Base-by-base conservation (phyloP, 2,329 filamentous ascomycete genomes). In the Talaromyces amestolkiae region DNA sequence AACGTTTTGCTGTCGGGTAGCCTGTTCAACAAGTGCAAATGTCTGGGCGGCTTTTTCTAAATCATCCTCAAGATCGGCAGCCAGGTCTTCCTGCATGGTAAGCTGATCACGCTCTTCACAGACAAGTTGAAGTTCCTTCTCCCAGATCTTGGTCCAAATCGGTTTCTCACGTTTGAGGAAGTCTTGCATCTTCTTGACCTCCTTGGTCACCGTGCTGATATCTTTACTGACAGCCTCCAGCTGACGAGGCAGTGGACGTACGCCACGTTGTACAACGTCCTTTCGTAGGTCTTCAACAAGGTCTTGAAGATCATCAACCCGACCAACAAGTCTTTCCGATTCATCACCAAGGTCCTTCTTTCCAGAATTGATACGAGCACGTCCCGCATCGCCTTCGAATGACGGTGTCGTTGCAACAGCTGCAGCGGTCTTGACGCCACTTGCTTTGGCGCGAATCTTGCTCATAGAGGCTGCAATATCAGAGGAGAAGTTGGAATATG, bases 61-160 rank as follows among this genome's bases (percentile, higher is more conserved):
- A 80, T 99, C 95, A 74, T 97, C 93, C 73, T 95, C 89, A 68
- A 99, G 81, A 81, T 99, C 95, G 53, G 93, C 88, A 69, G 94
- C 90, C 68, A 99, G 86, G 72, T 98, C 95, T 81, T 99, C 95
- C 83, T 97, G 94, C 84, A 98, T 91, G 59, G 93, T 95, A 71
- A 99, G 86, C 78, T 97, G 89, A 74, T 98, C 94, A 70, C 93
- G 89, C 74, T 97, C 95, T 76, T 96, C 93, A 80, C 95, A 98
- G 2, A 99, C 94, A 61, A 94, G 89, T 77, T 98, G 92, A 54
- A 99, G 83, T 77, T 98, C 93, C 79, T 96, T 93, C 85, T 98
- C 94, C 95, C 95, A 99, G 69, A 98, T 96, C 86, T 97, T 97
- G 63, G 93, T 97, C 94, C 95, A 99, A 65, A 97, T 84, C 0